A percentile compares a stretch with the other conserved stretches of the same genome.
Conservation (phyloP, 371 early-diverging fungal species). For the Capniomyces stellatus region DNA sequence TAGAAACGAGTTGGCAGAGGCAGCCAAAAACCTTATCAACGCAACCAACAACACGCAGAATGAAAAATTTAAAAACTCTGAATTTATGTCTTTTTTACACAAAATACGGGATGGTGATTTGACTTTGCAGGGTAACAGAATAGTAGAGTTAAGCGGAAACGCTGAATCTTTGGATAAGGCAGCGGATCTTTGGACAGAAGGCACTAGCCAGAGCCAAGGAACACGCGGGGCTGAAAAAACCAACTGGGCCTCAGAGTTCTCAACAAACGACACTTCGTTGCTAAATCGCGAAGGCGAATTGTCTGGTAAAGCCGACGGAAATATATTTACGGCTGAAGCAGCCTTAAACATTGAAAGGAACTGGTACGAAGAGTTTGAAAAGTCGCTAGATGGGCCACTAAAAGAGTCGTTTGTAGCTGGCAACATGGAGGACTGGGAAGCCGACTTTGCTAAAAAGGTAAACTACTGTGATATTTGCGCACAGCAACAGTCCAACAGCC, state of each 20-base stretch:
- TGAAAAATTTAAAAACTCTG: conserved; percentile 80
- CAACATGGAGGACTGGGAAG: conserved; percentile 27
- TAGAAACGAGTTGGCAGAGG: conserved; percentile 49
- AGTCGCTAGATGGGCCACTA: conserved; percentile 21
- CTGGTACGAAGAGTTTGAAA: conserved; percentile 49
- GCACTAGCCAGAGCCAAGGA: conserved; percentile 9
- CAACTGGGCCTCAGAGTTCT: conserved; percentile 37
- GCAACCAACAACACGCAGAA: conserved; percentile 53
- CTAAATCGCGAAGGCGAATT: conserved; percentile 11
- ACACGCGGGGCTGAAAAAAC: conserved; percentile 7
- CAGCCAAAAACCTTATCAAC: conserved; percentile 67
- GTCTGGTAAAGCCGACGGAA: conserved; percentile 24
- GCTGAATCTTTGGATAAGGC: background rate
- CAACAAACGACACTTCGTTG: conserved; percentile 25
- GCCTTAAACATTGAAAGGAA: conserved; percentile 33
- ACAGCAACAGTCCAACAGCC: no score
- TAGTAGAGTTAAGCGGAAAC: conserved; percentile 38
- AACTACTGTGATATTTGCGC: no score
- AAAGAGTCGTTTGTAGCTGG: conserved; percentile 27
- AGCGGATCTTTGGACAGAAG: conserved; percentile 28
- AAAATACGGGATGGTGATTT: conserved; percentile 74
- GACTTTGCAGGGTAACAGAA: conserved; percentile 63
- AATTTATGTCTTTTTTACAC: conserved; percentile 79
- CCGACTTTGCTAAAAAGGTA: conserved; percentile 28
- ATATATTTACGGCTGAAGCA: conserved; percentile 33